These are phyloP conservation scores for Paecilomyces variotii DNA, from an alignment of 2,329 filamentous ascomycete species.

Conservation along the genomic window DNA sequence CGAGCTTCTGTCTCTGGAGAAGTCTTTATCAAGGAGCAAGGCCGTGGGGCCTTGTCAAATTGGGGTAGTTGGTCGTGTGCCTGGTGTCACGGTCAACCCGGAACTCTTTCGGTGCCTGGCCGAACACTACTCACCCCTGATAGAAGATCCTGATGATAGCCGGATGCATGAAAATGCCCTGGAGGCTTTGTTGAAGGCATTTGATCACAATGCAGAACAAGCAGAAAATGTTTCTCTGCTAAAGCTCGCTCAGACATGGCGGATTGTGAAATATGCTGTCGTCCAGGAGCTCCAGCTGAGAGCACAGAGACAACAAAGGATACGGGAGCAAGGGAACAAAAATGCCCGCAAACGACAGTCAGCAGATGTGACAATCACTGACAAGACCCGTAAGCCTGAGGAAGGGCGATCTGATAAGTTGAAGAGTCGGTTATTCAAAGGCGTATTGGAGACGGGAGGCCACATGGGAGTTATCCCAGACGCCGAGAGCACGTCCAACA, in stretches of 20 bases:
- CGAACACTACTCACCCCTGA: slow-evolving; percentile 33
- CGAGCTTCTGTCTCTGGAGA: slow-evolving; percentile 44
- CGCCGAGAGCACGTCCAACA: slow-evolving; percentile 46
- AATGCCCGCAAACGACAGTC: slow-evolving; percentile 18
- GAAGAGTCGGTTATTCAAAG: slow-evolving; percentile 37
- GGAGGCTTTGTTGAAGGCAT: slow-evolving; percentile 31
- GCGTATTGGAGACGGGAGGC: slow-evolving; percentile 30
- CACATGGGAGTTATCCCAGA: slow-evolving; percentile 25
- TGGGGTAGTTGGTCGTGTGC: slow-evolving; percentile 42
- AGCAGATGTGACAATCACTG: slow-evolving; percentile 20
- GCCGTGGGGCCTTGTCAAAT: slow-evolving; percentile 37
- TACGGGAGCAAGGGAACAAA: slow-evolving; percentile 13
- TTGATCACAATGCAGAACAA: slow-evolving; percentile 47
- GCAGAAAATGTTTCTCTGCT: slow-evolving; percentile 44
- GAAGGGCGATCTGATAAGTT: slow-evolving; percentile 29
- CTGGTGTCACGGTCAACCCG: slow-evolving; percentile 37
- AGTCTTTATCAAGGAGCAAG: slow-evolving; percentile 38
- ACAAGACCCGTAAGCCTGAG: slow-evolving; percentile 19
- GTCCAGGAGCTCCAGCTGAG: slow-evolving; percentile 41
- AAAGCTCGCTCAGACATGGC: slow-evolving; percentile 52
- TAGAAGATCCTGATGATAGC: slow-evolving; percentile 19
- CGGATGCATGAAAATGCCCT: slow-evolving; percentile 18
- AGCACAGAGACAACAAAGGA: slow-evolving; percentile 23
- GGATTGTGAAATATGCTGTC: slow-evolving; percentile 45
- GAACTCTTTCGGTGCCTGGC: slow-evolving; percentile 36